Evolutionary conservation across 352 stramenopile species (phyloP).

Genomic region (Sclerospora graminicola): DNA sequence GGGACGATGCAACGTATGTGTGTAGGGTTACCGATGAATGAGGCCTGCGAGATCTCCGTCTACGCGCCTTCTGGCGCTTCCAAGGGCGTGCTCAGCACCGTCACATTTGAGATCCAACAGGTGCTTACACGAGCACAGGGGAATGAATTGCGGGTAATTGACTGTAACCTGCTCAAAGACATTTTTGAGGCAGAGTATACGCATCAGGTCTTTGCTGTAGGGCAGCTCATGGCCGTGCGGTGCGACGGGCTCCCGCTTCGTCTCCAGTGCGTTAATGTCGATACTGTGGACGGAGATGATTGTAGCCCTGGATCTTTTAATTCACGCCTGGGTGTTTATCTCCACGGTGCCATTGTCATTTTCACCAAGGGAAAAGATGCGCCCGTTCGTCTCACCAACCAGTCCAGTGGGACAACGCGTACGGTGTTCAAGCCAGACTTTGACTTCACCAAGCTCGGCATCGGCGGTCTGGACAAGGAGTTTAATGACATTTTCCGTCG

Average conservation of each 20-base stretch:
- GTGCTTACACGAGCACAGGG: conserved; percentile 63
- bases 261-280: conserved; percentile 43
- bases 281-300: conserved; percentile 37
- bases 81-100: conserved; percentile 45
- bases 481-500: conserved; percentile 99
- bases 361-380: conserved; percentile 75
- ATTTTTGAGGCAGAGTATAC: conserved; percentile 63
- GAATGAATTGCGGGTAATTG: conserved; percentile 46
- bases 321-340: conserved; percentile 38
- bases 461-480: conserved; percentile 97
- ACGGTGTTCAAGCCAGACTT: conserved; percentile 94
- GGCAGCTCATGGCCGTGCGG: conserved; percentile 61
- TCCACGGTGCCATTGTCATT: conserved; percentile 57
- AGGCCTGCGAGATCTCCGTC: conserved; percentile 48
- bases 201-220: conserved; percentile 63
- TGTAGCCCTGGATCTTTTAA: conserved; percentile 16
- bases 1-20: conserved; percentile 77
- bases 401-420: conserved; percentile 59
- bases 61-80: conserved; percentile 37
- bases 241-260: conserved; percentile 56
- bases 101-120: conserved; percentile 75
- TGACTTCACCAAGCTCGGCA: conserved; percentile 98
- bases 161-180: conserved; percentile 61
- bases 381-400: conserved; percentile 67
- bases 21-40: conserved; percentile 49